Evolutionary conservation across 208 protist genomes (phyloP).

Genomic region (Acanthamoeba quina): DNA sequence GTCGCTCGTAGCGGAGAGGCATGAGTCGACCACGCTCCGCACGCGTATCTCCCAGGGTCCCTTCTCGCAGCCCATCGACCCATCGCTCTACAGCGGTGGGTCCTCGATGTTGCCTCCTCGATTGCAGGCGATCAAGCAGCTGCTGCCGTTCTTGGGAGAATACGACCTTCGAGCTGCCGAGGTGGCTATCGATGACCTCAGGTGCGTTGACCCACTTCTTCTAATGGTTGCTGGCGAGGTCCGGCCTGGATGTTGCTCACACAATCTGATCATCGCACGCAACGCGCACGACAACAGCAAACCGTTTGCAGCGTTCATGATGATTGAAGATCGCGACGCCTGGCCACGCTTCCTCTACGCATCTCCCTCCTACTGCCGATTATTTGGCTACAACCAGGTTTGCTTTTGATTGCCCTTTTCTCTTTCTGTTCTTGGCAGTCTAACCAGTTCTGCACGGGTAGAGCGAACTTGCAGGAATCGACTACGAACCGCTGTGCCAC

Average conservation of each 20-base stretch:
- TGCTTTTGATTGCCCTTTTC: not conserved
- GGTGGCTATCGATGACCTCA: not conserved
- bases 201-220: not conserved
- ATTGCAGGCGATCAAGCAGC: not conserved
- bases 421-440: not conserved
- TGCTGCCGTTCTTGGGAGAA: not conserved
- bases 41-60: not conserved
- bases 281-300: not conserved
- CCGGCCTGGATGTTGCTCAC: not conserved
- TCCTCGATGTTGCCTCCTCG: not conserved
- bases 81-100: not conserved
- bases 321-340: not conserved
- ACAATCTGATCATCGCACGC: not conserved
- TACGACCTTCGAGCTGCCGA: not conserved
- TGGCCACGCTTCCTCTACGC: not conserved
- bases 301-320: constrained; percentile 29
- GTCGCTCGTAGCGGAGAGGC: not conserved
- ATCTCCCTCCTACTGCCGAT: not conserved
- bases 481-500: not conserved
- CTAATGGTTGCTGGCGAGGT: not conserved
- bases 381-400: constrained; percentile 23
- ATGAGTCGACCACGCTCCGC: not conserved
- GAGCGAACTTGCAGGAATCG: not conserved
- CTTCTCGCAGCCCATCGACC: not conserved
- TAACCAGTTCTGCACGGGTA: not conserved